These are phyloP conservation scores for Onygena corvina DNA, from an alignment of 2,329 filamentous ascomycete genomes.

Conservation along the genomic window DNA sequence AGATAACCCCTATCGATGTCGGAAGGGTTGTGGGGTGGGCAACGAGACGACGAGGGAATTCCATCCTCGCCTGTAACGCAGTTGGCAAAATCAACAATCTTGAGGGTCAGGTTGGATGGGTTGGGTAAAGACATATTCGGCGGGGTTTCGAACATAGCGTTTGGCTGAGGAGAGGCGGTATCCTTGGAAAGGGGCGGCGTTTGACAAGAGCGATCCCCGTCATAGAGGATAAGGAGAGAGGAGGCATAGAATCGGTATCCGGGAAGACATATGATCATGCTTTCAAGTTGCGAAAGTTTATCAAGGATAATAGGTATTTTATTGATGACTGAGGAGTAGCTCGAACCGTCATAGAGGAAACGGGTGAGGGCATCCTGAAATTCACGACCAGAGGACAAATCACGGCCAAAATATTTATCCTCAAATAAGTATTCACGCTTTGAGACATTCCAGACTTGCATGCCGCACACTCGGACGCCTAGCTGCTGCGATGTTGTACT, in stretches of 20 bases:
- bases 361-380: slow-evolving; percentile 79
- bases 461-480: slow-evolving; percentile 84
- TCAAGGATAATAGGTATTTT: slow-evolving; percentile 81
- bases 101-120: slow-evolving; percentile 54
- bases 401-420: slow-evolving; percentile 93
- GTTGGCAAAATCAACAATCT: slow-evolving; percentile 97
- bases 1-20: slow-evolving; percentile 83
- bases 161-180: slow-evolving; percentile 14
- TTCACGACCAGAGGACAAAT: slow-evolving; percentile 72
- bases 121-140: slow-evolving; percentile 21
- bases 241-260: slow-evolving; percentile 94
- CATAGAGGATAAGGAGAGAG: slow-evolving; percentile 89
- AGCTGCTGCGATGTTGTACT: slow-evolving; percentile 83
- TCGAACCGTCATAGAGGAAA: slow-evolving; percentile 83
- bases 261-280: slow-evolving; percentile 64
- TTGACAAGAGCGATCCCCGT: slow-evolving; percentile 48
- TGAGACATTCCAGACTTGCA: slow-evolving; percentile 88
- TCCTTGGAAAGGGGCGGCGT: slow-evolving; percentile 17
- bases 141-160: slow-evolving; percentile 12
- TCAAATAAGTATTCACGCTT: slow-evolving; percentile 83
- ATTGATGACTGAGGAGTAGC: slow-evolving; percentile 63
- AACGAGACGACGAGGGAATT: slow-evolving; percentile 46
- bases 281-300: slow-evolving; percentile 71
- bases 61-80: slow-evolving; percentile 79
- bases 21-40: slow-evolving; percentile 68